A percentile compares a stretch with the other conserved stretches of the same genome.
phyloP scores from a whole-genome alignment of 2,329 filamentous ascomycete genomes.

The Xylariaceae sp. region DNA sequence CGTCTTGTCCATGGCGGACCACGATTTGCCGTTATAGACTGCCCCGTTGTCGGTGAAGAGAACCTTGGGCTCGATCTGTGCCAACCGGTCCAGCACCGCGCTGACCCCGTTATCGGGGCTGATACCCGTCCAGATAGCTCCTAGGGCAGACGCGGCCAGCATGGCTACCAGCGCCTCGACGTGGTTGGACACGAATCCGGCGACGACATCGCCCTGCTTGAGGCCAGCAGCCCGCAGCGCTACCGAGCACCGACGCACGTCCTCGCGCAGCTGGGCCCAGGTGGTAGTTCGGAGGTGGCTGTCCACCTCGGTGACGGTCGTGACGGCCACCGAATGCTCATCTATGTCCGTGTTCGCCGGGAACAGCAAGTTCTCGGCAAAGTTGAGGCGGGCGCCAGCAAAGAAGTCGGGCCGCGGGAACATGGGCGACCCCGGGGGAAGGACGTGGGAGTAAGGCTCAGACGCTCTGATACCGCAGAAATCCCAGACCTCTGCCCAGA shows the following conservation, averaged over 20 bases:
- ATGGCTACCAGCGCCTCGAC: slow-evolving; percentile 81
- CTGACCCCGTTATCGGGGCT: slow-evolving; percentile 89
- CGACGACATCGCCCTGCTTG: slow-evolving; percentile 49
- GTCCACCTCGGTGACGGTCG: slow-evolving; percentile 72
- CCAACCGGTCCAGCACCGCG: slow-evolving; percentile 80
- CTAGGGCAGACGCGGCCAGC: slow-evolving; percentile 74
- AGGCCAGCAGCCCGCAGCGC: slow-evolving; percentile 65
- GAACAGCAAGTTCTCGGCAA: slow-evolving; percentile 90
- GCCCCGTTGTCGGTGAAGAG: slow-evolving; percentile 79
- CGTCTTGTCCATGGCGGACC: slow-evolving; percentile 75
- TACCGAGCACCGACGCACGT: slow-evolving; percentile 67
- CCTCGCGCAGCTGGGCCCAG: slow-evolving; percentile 75
- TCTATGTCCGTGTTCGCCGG: slow-evolving; percentile 54
- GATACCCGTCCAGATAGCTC: slow-evolving; percentile 88
- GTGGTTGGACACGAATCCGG: slow-evolving; percentile 83
- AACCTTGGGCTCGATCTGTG: slow-evolving; percentile 76
- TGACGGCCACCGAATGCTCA: slow-evolving; percentile 61
- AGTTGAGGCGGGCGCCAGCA: slow-evolving; percentile 72
- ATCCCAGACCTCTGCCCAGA: slow-evolving; percentile 84
- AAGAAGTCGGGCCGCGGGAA: slow-evolving; percentile 90
- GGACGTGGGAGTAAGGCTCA: slow-evolving; percentile 58
- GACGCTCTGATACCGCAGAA: slow-evolving; percentile 72
- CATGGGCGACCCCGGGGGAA: slow-evolving; percentile 63
- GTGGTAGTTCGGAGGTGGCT: slow-evolving; percentile 53
- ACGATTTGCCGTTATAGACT: slow-evolving; percentile 63